Evolutionary conservation across 2,329 filamentous ascomycete genomes (phyloP).

Genomic region (Talaromyces sp.): DNA sequence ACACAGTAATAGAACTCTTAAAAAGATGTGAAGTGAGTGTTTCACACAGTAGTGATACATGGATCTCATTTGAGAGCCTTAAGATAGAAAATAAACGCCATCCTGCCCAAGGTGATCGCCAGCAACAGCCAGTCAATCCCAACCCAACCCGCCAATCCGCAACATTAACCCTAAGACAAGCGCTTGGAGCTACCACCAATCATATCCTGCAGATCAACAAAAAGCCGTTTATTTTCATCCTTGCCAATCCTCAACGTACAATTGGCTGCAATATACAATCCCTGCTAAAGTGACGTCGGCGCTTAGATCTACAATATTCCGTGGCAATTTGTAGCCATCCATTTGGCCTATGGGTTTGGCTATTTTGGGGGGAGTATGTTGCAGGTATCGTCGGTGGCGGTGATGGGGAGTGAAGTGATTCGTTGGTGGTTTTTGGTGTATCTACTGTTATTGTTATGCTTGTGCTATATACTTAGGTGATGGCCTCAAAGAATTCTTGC

Average conservation of each 20-base stretch:
- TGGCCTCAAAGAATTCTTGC: neutral
- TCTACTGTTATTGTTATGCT: neutral
- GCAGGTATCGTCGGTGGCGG: neutral
- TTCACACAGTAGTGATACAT: neutral
- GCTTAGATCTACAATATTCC: constrained; percentile 1
- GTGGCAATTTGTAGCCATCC: neutral
- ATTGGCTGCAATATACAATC: neutral
- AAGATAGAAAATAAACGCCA: neutral
- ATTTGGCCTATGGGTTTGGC: neutral
- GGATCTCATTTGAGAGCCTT: neutral
- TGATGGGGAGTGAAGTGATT: neutral
- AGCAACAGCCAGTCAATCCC: constrained; percentile 2
- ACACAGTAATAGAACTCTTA: neutral
- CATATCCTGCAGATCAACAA: neutral
- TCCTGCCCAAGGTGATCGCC: neutral
- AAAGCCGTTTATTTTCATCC: neutral
- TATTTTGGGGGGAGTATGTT: neutral
- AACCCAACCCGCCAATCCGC: neutral
- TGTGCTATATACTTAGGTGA: neutral
- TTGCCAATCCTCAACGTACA: neutral
- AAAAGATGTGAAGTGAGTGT: neutral
- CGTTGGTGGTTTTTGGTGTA: neutral
- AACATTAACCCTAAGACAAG: constrained; percentile 1
- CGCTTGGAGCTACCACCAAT: neutral
- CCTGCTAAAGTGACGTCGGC: constrained; percentile 13